Evolutionary conservation across 1,284 basidiomycete species (phyloP).

Genomic region (Earliella scabrosa): DNA sequence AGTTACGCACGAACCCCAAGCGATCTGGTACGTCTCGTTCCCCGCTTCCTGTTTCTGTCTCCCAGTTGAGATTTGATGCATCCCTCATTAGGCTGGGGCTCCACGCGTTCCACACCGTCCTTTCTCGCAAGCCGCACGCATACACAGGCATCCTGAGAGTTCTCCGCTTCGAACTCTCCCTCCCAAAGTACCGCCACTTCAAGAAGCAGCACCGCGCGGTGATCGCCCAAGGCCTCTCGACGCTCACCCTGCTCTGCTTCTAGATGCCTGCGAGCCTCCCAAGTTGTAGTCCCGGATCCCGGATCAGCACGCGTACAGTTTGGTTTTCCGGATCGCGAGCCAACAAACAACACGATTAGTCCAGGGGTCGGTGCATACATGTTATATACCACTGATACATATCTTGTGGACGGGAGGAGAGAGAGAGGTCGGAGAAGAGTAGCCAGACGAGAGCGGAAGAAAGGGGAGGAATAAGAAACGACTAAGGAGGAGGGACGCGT

Average conservation of each 20-base stretch:
- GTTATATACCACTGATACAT: constrained; percentile 29
- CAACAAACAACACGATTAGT: constrained; percentile 23
- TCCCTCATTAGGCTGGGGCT: constrained; percentile 69
- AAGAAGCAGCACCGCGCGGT: constrained; percentile 49
- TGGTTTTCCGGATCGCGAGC: not conserved
- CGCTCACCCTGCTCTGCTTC: constrained; percentile 22
- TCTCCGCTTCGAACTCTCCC: constrained; percentile 54
- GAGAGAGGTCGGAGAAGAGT: not conserved
- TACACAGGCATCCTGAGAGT: constrained; percentile 52
- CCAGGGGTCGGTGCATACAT: constrained; percentile 26
- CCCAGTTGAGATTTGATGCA: no score
- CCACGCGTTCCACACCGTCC: constrained; percentile 73
- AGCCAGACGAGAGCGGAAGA: not conserved
- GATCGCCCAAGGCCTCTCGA: constrained; percentile 47
- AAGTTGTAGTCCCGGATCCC: not conserved
- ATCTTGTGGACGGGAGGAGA: constrained; percentile 16
- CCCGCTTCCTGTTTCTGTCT: constrained; percentile 24
- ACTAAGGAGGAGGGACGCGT: not conserved
- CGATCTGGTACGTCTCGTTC: constrained; percentile 60
- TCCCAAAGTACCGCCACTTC: constrained; percentile 46
- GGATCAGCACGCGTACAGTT: not conserved
- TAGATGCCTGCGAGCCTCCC: not conserved
- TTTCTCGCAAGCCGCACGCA: constrained; percentile 56
- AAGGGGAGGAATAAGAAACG: constrained; percentile 17
- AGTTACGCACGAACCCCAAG: constrained; percentile 52